A percentile compares a stretch with the other conserved stretches of the same genome.
These are phyloP conservation scores for Lepidopterella palustris DNA, from an alignment of 495 filamentous ascomycete species.

Conservation along the genomic window DNA sequence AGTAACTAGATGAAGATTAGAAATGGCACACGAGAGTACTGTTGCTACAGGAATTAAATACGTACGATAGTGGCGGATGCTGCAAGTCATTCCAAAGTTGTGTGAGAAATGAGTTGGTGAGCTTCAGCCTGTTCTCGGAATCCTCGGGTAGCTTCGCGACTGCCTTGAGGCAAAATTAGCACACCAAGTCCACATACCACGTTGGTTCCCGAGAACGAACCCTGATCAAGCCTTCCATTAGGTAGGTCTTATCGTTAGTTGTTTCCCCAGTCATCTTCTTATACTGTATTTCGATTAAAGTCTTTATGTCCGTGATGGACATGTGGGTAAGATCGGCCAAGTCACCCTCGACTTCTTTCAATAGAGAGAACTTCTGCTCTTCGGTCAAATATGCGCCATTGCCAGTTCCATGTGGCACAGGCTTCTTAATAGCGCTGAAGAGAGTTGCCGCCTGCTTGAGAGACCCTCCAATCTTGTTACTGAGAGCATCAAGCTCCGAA, in stretches of 20 bases:
- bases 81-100: slow-evolving; percentile 62
- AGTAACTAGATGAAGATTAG: slow-evolving; percentile 37
- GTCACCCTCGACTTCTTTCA: slow-evolving; percentile 15
- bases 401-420: slow-evolving; percentile 35
- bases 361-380: slow-evolving; percentile 20
- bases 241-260: slow-evolving; percentile 44
- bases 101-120: slow-evolving; percentile 57
- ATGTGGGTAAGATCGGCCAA: slow-evolving; percentile 37
- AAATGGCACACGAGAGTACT: background rate
- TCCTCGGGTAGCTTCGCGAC: slow-evolving; percentile 47
- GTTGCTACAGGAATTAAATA: background rate
- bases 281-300: slow-evolving; percentile 40
- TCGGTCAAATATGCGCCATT: slow-evolving; percentile 36
- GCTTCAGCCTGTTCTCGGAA: slow-evolving; percentile 44
- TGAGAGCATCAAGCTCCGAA: slow-evolving; percentile 25
- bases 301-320: slow-evolving; percentile 40
- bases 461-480: slow-evolving; percentile 15
- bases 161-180: slow-evolving; percentile 17
- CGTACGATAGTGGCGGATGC: slow-evolving; percentile 60
- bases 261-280: slow-evolving; percentile 27
- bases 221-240: slow-evolving; percentile 52
- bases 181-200: background rate
- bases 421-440: slow-evolving; percentile 18
- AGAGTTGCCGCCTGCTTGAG: slow-evolving; percentile 27
- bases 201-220: slow-evolving; percentile 21